Conservation (phyloP, 768 basidiomycete species). For the Rhizopogon sp. region DNA sequence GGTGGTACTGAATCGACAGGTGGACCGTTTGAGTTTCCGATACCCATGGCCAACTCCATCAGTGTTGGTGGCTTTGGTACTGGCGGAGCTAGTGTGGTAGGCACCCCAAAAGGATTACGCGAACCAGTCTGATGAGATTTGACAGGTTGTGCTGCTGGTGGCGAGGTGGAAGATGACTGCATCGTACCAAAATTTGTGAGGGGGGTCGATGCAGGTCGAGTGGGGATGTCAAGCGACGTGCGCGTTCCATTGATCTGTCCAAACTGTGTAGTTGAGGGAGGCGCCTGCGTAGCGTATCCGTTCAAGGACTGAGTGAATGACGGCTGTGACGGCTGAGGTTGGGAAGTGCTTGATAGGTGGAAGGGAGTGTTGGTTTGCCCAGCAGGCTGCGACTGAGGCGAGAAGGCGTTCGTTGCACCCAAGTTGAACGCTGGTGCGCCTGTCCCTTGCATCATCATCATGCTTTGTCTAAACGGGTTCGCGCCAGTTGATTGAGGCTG, state of each 20-base stretch:
- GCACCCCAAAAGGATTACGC: slow-evolving; percentile 89
- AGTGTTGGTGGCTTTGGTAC: slow-evolving; percentile 77
- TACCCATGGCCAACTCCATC: slow-evolving; percentile 67
- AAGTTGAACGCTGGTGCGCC: slow-evolving; percentile 45
- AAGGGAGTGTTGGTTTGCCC: slow-evolving; percentile 11
- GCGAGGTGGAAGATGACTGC: slow-evolving; percentile 28
- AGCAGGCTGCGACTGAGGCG: slow-evolving; percentile 7
- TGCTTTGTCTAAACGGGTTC: slow-evolving; percentile 84
- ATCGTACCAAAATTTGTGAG: slow-evolving; percentile 35
- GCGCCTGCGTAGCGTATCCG: slow-evolving; percentile 6
- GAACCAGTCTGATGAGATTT: slow-evolving; percentile 91
- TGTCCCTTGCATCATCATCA: slow-evolving; percentile 63
- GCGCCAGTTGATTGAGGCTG: slow-evolving; percentile 53
- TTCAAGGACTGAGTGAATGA: slow-evolving; percentile 6
- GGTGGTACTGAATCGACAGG: slow-evolving; percentile 22
- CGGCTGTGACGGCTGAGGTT: slow-evolving; percentile 11
- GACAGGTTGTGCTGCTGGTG: slow-evolving; percentile 55
- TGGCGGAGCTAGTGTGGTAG: slow-evolving; percentile 54
- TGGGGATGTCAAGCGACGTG: slow-evolving; percentile 28
- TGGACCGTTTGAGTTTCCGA: slow-evolving; percentile 18
- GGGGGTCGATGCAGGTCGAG: slow-evolving; percentile 72
- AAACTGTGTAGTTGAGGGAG: slow-evolving; percentile 2
- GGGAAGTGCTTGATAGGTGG: slow-evolving; percentile 7
- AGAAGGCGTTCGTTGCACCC: slow-evolving; percentile 11
- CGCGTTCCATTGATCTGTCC: slow-evolving; percentile 1